Evolutionary conservation across 108 stramenopile genomes (phyloP).

Genomic region (Cyclostephanos tholiformis): DNA sequence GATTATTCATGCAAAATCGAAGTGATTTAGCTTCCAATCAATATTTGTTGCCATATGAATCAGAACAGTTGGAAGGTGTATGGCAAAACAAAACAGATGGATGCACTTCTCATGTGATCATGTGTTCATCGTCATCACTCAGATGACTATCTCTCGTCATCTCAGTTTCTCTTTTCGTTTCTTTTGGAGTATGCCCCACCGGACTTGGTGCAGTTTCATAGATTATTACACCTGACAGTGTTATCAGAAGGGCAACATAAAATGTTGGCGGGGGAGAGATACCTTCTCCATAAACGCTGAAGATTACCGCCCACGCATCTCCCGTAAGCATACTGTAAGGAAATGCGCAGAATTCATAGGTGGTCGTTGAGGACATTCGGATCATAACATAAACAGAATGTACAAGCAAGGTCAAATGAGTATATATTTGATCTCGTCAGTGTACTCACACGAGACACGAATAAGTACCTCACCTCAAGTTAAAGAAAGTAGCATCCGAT

Average conservation of each 20-base stretch:
- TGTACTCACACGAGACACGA: no score
- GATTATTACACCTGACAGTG: conserved; percentile 80
- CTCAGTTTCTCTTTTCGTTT: conserved; percentile 23
- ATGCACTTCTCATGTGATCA: conserved; percentile 3
- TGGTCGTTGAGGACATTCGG: no score
- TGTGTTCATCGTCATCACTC: conserved; percentile 2
- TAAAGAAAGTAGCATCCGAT: conserved; percentile 80
- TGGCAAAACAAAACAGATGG: no score
- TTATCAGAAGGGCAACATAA: conserved; percentile 80
- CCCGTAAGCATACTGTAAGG: conserved; percentile 80
- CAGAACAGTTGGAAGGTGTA: no score
- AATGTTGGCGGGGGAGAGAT: conserved; percentile 79
- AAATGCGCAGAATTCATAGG: neutral
- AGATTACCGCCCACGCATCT: conserved; percentile 91
- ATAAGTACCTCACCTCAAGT: conserved; percentile 33
- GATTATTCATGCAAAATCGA: no score
- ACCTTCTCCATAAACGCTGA: conserved; percentile 77
- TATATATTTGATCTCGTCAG: no score
- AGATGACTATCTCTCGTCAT: conserved; percentile 3
- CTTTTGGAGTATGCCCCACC: conserved; percentile 15
- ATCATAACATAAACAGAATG: no score
- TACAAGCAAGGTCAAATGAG: no score
- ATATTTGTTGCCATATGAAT: no score
- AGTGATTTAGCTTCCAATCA: no score
- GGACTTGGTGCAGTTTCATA: conserved; percentile 91